Base-by-base conservation (phyloP, 1,139 yeast genomes). In the Hansenula anomala region DNA sequence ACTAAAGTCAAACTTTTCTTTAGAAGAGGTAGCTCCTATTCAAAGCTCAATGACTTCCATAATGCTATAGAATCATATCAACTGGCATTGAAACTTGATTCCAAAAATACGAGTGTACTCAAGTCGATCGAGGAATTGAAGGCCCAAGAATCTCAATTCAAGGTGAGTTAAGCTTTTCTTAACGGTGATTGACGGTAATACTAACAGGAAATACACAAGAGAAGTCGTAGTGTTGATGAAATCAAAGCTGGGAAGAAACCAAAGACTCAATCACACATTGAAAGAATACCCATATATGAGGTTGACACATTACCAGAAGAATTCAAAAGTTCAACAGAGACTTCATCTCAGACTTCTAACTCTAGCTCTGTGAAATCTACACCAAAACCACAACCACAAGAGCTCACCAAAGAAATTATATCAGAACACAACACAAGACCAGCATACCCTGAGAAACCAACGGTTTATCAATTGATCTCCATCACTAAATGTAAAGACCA, bases 11-110 rank as follows among this genome's bases (percentile, higher is more conserved):
- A 87, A 54, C 59, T 85, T 2, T 56, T 67, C 5, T 85, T 74
- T 66, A 66, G 96, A 37, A 65, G 68, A 40, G 81, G 83, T 0
- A 41, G 68, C 3, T 78, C 82, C 0, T 57, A 67, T 33, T 58
- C 61, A 24, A 63, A 64, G 1, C 52, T 69, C 34, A 61, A 64
- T 1, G 57, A 64, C 4, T 36, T 51, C 3, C 45, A 47, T 4
- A 53, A 59, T 2, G 75, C 83, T 0, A 49, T 49, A 13, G 44
- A 43, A 3, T 51, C 66, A n/a, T 68, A 75, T 36, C 49, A 60
- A 16, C 48, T 54, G 14, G 85, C 78, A 0, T 53, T 80, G 19
- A 43, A 48, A 5, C 31, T 71, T 4, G 86, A 80, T 37, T 71
- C 76, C 0, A 35, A 42, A 0, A 78, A 77, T 51, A 38, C 48